Evolutionary conservation across 108 stramenopile genomes (phyloP), one percentile per base, ranked within the genome.

Genomic region (Cyclotella sp.): DNA sequence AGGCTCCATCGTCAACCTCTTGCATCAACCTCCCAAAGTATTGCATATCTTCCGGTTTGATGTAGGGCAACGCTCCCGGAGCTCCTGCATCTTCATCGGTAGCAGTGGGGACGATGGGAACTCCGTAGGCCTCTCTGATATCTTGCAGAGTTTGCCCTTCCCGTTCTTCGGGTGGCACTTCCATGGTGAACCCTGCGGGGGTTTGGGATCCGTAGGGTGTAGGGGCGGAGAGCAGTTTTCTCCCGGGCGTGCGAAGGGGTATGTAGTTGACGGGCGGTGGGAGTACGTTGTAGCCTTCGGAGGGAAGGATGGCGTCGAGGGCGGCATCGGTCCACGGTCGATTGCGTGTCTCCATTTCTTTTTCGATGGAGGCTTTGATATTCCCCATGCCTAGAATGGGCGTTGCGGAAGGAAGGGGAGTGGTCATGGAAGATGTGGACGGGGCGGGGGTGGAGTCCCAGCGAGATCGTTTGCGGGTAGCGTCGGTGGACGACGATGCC

Each of bases 11-110:
- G 41, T 94, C 91, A 26, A 89, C 91, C 52, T 93, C 91, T 76
- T 98, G 97, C 92, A 97, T 93, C 44, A 99, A 90, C 42, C 96
- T 81, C 1, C 97, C 97, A 85, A 99, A 99, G 81, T 98, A 98
- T 75, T 98, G 98, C 95, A 96, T 93, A 79, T 99, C 99, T 82
- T 99, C 99, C 10, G 97, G 95, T 87, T 96, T 97, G 69, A 99
- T 99, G 78, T 89, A 93, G 0, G 99, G 99, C 62, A 99, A 73
- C 9, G 91, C 89, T 9, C 89, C 83, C 15, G 27, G 60, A 9
- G 79, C 27, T 11, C 46, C 79, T 4, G 66, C 46, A 19, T 75
- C 84, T 41, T 42, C 89, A 14, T 60, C 82, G 27, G 67, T 72
- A 14, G 89, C 44, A 18, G 86, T 84, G 10, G 92, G 72, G 16